Evolutionary conservation across 148 eudicot genomes (phyloP), one percentile per base, ranked within the genome.

Genomic region (Vaccinium vitisidaea): DNA sequence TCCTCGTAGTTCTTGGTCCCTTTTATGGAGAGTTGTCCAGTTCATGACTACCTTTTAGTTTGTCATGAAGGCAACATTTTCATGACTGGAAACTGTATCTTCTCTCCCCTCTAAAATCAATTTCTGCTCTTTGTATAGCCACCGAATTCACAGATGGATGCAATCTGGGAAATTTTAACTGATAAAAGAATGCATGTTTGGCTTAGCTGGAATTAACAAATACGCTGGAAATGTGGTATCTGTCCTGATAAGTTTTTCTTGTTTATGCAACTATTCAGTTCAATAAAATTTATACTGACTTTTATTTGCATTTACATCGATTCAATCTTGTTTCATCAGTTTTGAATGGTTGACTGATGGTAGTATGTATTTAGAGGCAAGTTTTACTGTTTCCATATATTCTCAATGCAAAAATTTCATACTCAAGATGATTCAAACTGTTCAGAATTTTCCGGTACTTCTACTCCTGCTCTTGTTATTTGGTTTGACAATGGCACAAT

Each of bases 61-160:
- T 78, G n/a, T 67, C 74, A 46, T 13, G 59, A 65, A 69, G 59
- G 53, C 67, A 52, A 10, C 82, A 50, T 39, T 67, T 79, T 12
- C 65, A 11, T 73, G 74, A 52, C 82, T 30, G 69, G 86, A 69
- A 84, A 67, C 19, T 61, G 23, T 69, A 46, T 75, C 65, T 61
- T 16, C 81, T 16, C 71, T 54, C 6, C 21, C 69, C 63, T 78
- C 18, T 78, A 56, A 23, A 53, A 25, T 53, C 36, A 15, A 76
- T 48, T 39, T 77, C 9, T 49, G 79, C 15, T 23, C 39, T 23
- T 76, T 77, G 54, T 77, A 25, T 13, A 9, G 14, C 61, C 69
- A 27, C 39, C 56, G 59, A 78, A 30, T 54, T 18, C 48, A 79
- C 63, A 54, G 46, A 25, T 54, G 12, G 12, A 55, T 79, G 81